phyloP scores from a whole-genome alignment of 2,329 filamentous ascomycete genomes.

The Raffaelea arxii region DNA sequence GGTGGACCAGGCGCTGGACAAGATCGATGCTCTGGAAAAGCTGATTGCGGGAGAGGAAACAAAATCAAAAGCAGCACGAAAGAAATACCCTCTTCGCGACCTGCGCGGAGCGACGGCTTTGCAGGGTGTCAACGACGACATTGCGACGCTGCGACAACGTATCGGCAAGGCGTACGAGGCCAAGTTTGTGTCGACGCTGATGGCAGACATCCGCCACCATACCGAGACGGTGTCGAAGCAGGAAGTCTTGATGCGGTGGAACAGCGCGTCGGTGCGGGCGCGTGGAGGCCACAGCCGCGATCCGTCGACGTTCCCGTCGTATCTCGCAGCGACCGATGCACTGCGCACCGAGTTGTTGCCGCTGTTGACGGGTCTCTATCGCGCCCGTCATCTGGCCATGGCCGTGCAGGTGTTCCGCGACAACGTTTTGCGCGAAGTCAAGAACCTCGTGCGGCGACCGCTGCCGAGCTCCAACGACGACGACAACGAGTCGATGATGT shows the following conservation, averaged over 20 bases:
- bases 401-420: slow-evolving; percentile 83
- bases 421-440: slow-evolving; percentile 74
- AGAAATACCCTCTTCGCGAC: slow-evolving; percentile 44
- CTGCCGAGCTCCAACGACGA: slow-evolving; percentile 91
- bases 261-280: slow-evolving; percentile 61
- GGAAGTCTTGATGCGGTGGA: slow-evolving; percentile 79
- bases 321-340: slow-evolving; percentile 61
- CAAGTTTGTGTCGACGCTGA: slow-evolving; percentile 66
- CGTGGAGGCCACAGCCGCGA: slow-evolving; percentile 58
- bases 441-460: slow-evolving; percentile 71
- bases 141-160: slow-evolving; percentile 64
- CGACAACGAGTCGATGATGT: slow-evolving; percentile 83
- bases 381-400: slow-evolving; percentile 67
- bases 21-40: slow-evolving; percentile 67
- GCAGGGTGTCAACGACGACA: slow-evolving; percentile 67
- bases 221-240: slow-evolving; percentile 59
- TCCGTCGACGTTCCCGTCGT: slow-evolving; percentile 64
- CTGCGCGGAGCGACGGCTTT: slow-evolving; percentile 69
- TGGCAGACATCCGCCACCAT: slow-evolving; percentile 74
- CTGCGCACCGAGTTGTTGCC: slow-evolving; percentile 62
- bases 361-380: slow-evolving; percentile 68
- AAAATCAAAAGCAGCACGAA: slow-evolving; percentile 1
- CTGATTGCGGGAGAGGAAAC: slow-evolving; percentile 63
- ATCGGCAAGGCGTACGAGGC: slow-evolving; percentile 82
- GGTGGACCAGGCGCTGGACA: slow-evolving; percentile 68